Conservation (phyloP, 2,329 filamentous ascomycete species). For the Botrytis aclada region DNA sequence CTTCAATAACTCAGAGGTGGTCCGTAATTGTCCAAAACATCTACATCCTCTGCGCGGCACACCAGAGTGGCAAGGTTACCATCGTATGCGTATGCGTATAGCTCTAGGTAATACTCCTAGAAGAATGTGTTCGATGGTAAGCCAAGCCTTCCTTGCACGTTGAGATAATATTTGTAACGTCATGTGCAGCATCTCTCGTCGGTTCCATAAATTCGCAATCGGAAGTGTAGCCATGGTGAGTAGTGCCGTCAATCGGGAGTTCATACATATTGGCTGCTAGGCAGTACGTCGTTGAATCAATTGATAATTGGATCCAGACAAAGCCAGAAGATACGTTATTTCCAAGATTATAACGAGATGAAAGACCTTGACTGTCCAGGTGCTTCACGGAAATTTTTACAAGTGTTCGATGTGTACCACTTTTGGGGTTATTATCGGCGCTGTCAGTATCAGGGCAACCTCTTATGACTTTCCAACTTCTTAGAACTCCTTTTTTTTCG, state of each 20-base stretch:
- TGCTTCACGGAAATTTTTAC: not conserved
- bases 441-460: not conserved
- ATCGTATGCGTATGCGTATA: not conserved
- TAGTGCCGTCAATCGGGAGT: too few relatives aligned
- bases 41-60: not conserved
- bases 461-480: not conserved
- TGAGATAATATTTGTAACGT: not conserved
- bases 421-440: not conserved
- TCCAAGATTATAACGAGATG: too few relatives aligned
- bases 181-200: not conserved
- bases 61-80: not conserved
- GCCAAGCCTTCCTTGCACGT: not conserved
- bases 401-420: not conserved
- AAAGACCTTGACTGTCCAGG: not conserved
- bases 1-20: too few relatives aligned
- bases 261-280: too few relatives aligned
- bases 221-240: too few relatives aligned
- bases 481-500: rapidly evolving
- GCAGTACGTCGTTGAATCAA: too few relatives aligned
- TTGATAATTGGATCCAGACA: too few relatives aligned
- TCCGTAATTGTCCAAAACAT: too few relatives aligned
- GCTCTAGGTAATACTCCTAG: not conserved
- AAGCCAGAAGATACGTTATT: too few relatives aligned
- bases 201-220: too few relatives aligned
- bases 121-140: not conserved